Conservation (phyloP, 2,329 filamentous ascomycete species). For the Arthrobotrys sphaeroides region DNA sequence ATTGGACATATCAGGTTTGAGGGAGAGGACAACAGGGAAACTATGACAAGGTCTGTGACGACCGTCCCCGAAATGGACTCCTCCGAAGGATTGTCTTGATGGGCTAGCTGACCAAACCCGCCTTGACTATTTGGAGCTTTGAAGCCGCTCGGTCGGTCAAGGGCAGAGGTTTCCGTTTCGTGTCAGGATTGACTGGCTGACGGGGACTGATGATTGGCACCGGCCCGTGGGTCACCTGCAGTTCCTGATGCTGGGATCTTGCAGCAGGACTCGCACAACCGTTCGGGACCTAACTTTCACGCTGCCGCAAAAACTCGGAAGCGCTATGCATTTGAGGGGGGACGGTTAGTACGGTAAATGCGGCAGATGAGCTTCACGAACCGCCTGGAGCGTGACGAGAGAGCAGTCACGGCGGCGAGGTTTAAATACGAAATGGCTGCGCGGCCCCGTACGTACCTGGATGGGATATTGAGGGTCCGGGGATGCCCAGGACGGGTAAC, state of each 20-base stretch:
- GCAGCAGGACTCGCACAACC: constrained; percentile 24
- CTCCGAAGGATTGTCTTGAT: constrained; percentile 15
- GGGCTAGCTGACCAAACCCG: constrained; percentile 17
- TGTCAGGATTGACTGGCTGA: constrained; percentile 18
- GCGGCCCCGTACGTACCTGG: constrained; percentile 2
- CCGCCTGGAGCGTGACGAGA: not conserved
- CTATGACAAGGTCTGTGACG: constrained; percentile 13
- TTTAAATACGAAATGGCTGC: constrained; percentile 1
- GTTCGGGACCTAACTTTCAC: constrained; percentile 15
- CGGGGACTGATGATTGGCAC: constrained; percentile 15
- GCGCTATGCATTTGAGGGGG: not conserved
- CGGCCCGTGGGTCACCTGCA: constrained; percentile 34
- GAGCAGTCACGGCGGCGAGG: not conserved
- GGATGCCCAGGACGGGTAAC: not conserved
- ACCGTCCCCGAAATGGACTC: constrained; percentile 33
- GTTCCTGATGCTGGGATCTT: constrained; percentile 26
- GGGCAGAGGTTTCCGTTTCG: constrained; percentile 15
- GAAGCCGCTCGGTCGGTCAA: constrained; percentile 24
- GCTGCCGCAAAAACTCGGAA: constrained; percentile 10
- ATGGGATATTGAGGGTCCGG: not conserved
- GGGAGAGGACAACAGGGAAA: constrained; percentile 1
- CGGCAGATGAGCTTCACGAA: not conserved
- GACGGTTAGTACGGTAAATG: not conserved
- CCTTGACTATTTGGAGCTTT: constrained; percentile 23
- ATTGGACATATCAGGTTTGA: constrained; percentile 19